Base-by-base conservation (phyloP, 768 basidiomycete genomes). In the Baorangia bicolor region DNA sequence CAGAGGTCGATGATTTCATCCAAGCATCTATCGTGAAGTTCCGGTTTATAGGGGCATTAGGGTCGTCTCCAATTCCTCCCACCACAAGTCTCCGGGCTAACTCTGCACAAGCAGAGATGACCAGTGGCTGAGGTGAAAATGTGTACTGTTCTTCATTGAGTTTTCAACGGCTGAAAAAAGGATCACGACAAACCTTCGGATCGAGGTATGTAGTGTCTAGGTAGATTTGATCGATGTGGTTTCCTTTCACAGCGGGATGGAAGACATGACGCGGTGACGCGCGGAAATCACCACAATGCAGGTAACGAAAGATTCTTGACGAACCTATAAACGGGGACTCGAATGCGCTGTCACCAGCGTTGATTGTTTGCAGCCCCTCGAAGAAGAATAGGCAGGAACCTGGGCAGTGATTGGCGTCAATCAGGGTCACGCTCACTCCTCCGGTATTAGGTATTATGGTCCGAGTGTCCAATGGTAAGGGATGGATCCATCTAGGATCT, bases 321-420 rank as follows among this genome's bases (percentile, higher is more conserved):
- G 88, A 85, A 4, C 92, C 93, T 14, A 96, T 78, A 53, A 77
- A 84, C 0, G 81, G 74, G 0, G 89, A 90, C 57, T 81, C 85
- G 77, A 85, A 90, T 4, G 75, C 73, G 53, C 87, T 90, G 67
- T 96, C 94, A 0, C 94, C 95, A 0, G 93, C 92, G 67, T 96
- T 78, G 51, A 88, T 75, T 0, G 94, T 98, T 69, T 98, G 95
- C 39, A 73, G 81, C 7, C 97, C 96, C 73, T 98, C 93, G 63
- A 94, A 98, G 33, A 96, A 78, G 73, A 98, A 98, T 25, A 99
- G 76, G 55, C 87, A 92, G 2, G 94, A 97, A 5, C 97, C 97
- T 6, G 97, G 97, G 80, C 96, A 98, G 67, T 98, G 97, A 69
- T 99, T 98, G 11, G 96, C 97, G 65, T 97, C 92, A n/a, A 99